phyloP scores from a whole-genome alignment of 1,284 basidiomycete species.

The Malassezia obtusa region DNA sequence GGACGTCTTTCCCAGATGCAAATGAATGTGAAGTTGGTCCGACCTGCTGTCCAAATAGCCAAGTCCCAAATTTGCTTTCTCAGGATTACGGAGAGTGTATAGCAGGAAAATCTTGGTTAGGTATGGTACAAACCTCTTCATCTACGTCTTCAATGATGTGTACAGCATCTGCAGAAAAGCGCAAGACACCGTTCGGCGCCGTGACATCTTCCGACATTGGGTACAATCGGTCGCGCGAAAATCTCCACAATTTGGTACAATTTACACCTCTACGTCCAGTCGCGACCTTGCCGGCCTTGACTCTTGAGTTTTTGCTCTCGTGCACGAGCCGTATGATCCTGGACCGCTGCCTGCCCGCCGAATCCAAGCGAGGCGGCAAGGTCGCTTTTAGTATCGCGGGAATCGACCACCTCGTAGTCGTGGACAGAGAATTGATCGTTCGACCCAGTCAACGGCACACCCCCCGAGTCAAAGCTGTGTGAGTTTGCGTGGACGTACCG shows the following conservation, averaged over 20 bases:
- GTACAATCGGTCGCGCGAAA: not conserved
- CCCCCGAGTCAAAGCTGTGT: slow-evolving; percentile 24
- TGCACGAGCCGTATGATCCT: not conserved
- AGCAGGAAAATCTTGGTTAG: slow-evolving; percentile 21
- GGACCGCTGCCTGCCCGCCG: not conserved
- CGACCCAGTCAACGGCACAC: slow-evolving; percentile 10
- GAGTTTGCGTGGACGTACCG: not conserved
- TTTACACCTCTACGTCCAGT: slow-evolving; percentile 4
- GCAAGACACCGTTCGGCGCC: not conserved
- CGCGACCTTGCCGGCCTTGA: slow-evolving; percentile 10
- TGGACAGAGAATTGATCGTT: slow-evolving; percentile 18
- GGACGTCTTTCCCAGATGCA: too few relatives aligned
- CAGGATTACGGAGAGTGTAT: slow-evolving; percentile 14
- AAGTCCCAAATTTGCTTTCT: not conserved
- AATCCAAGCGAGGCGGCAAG: slow-evolving; percentile 9
- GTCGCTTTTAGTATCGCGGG: slow-evolving; percentile 11
- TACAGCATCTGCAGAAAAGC: not conserved
- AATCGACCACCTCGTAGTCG: slow-evolving; percentile 34
- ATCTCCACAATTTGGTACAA: not conserved
- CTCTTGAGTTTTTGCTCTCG: not conserved
- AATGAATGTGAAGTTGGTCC: not conserved
- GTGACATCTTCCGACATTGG: too few relatives aligned
- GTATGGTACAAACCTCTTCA: slow-evolving; percentile 19
- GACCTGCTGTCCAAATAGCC: slow-evolving; percentile 6
- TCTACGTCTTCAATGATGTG: slow-evolving; percentile 24